Evolutionary conservation across 371 early-diverging fungal species (phyloP).

Genomic region (Rhizopus sp.): DNA sequence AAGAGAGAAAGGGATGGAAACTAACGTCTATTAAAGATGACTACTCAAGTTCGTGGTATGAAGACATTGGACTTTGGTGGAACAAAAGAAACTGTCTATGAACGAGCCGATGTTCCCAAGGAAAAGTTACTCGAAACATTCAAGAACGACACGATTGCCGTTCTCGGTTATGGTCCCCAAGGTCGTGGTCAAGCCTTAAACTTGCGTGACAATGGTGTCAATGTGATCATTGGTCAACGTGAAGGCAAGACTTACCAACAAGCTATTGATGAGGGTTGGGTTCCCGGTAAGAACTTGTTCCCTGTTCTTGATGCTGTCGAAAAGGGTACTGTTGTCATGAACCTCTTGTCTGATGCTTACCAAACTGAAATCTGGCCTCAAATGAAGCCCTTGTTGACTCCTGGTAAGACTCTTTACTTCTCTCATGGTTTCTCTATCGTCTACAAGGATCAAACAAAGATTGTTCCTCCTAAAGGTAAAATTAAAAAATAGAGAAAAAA

Average conservation of each 20-base stretch:
- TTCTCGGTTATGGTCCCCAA: slow-evolving; percentile 97
- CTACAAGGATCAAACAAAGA: slow-evolving; percentile 90
- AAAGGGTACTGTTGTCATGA: slow-evolving; percentile 92
- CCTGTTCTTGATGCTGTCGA: slow-evolving; percentile 89
- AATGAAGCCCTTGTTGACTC: slow-evolving; percentile 88
- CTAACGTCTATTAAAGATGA: neutral
- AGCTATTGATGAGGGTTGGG: slow-evolving; percentile 96
- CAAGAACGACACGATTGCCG: slow-evolving; percentile 92
- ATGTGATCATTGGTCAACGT: slow-evolving; percentile 95
- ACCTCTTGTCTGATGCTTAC: slow-evolving; percentile 95
- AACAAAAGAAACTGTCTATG: slow-evolving; percentile 90
- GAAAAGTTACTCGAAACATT: slow-evolving; percentile 91
- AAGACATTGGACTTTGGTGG: slow-evolving; percentile 97
- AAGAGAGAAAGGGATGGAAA: neutral
- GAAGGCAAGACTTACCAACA: slow-evolving; percentile 93
- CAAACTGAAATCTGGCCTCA: slow-evolving; percentile 93
- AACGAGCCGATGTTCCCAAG: slow-evolving; percentile 92
- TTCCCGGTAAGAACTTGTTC: slow-evolving; percentile 94
- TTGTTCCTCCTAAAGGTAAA: slow-evolving; percentile 79
- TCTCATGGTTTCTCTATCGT: slow-evolving; percentile 97
- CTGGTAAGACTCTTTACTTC: slow-evolving; percentile 98
- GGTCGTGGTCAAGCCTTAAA: slow-evolving; percentile 96
- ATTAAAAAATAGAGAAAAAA: neutral
- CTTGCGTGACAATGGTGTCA: slow-evolving; percentile 95
- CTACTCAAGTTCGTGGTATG: slow-evolving; percentile 73